These are phyloP conservation scores for Taphrina wiesneri DNA, from an alignment of 1,139 yeast species.

Conservation along the genomic window DNA sequence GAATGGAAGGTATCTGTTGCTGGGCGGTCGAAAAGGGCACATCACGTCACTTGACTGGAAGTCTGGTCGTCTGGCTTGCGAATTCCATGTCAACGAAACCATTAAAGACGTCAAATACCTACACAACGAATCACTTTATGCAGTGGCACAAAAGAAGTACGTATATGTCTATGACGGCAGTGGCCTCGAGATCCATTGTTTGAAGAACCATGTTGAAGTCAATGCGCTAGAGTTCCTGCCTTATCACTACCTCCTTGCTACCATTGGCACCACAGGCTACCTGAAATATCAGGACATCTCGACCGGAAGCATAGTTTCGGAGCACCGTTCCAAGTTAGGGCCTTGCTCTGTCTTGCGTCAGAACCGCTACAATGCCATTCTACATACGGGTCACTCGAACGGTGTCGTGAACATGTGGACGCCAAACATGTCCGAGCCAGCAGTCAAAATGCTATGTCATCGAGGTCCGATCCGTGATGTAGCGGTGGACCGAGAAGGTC, in stretches of 20 bases:
- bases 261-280: conserved; percentile 66
- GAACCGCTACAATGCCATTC: conserved; percentile 93
- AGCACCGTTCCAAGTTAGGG: conserved; percentile 81
- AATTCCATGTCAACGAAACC: conserved; percentile 82
- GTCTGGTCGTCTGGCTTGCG: conserved; percentile 76
- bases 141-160: conserved; percentile 95
- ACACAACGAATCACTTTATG: conserved; percentile 90
- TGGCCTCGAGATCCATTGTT: conserved; percentile 88
- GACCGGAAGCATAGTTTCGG: conserved; percentile 83
- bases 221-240: conserved; percentile 85
- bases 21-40: conserved; percentile 92
- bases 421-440: conserved; percentile 82
- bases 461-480: conserved; percentile 86
- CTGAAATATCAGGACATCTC: conserved; percentile 93
- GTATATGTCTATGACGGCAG: conserved; percentile 87
- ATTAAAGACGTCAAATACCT: conserved; percentile 85
- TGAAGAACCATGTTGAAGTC: conserved; percentile 85
- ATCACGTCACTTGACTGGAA: conserved; percentile 97
- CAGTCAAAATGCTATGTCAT: conserved; percentile 76
- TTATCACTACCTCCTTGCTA: conserved; percentile 81
- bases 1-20: conserved; percentile 79
- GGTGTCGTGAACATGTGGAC: conserved; percentile 95
- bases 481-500: conserved; percentile 88
- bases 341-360: conserved; percentile 86
- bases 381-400: conserved; percentile 89